Evolutionary conservation across 2,329 filamentous ascomycete species (phyloP).

Genomic region (Pezicula rhizophila): DNA sequence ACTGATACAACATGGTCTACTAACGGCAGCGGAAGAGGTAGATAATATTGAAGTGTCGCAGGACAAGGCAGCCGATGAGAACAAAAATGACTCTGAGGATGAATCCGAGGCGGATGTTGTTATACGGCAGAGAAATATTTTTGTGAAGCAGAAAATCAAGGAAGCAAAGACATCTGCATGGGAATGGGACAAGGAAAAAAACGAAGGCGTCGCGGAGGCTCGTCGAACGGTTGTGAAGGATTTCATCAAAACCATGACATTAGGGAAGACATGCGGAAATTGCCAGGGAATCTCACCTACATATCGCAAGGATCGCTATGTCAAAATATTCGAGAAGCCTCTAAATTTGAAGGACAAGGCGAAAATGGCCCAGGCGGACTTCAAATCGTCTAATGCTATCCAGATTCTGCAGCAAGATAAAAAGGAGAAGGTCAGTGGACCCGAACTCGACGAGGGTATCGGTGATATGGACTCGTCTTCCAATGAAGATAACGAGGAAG

Average conservation of each 20-base stretch:
- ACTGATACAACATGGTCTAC: slow-evolving; percentile 76
- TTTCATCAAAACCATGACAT: slow-evolving; percentile 69
- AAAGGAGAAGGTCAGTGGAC: slow-evolving; percentile 26
- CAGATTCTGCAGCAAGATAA: slow-evolving; percentile 32
- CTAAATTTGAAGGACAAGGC: slow-evolving; percentile 68
- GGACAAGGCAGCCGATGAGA: slow-evolving; percentile 14
- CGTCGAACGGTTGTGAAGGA: slow-evolving; percentile 72
- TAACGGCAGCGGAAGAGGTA: slow-evolving; percentile 58
- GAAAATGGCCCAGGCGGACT: slow-evolving; percentile 64
- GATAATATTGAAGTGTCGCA: slow-evolving; percentile 26
- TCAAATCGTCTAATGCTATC: slow-evolving; percentile 38
- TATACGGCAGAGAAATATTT: slow-evolving; percentile 53
- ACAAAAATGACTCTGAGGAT: slow-evolving; percentile 22
- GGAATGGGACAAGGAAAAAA: slow-evolving; percentile 52
- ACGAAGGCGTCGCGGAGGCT: slow-evolving; percentile 74
- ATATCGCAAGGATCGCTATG: slow-evolving; percentile 83
- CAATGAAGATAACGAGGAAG: slow-evolving; percentile 36
- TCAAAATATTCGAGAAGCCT: slow-evolving; percentile 88
- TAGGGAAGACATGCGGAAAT: slow-evolving; percentile 61
- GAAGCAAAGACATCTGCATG: slow-evolving; percentile 40
- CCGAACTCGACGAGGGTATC: slow-evolving; percentile 60
- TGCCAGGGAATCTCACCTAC: slow-evolving; percentile 68
- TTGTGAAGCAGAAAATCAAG: slow-evolving; percentile 67
- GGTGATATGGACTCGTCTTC: slow-evolving; percentile 55
- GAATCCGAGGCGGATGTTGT: slow-evolving; percentile 37